Conservation (phyloP, 2,329 filamentous ascomycete genomes). For the Colletotrichum lupini region DNA sequence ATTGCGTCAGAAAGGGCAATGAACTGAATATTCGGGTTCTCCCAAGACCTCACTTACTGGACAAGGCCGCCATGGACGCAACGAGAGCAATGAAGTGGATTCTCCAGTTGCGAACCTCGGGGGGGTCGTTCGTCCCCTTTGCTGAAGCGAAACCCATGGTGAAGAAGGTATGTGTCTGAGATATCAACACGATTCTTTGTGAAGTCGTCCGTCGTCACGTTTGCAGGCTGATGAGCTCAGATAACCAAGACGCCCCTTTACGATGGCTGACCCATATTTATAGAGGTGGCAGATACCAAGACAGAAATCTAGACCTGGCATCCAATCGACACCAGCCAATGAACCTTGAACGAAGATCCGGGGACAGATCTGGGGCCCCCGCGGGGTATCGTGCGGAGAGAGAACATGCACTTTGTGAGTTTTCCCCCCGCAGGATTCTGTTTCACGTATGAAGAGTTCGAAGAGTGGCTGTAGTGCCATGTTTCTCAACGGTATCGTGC, state of each 20-base stretch:
- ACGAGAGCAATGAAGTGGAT: no score
- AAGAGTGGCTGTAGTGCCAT: neutral
- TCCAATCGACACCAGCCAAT: neutral
- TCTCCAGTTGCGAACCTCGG: no score
- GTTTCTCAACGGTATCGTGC: neutral
- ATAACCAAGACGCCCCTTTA: neutral
- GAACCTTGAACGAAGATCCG: neutral
- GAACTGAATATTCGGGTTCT: no score
- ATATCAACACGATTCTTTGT: neutral
- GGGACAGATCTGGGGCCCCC: neutral
- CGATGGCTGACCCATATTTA: neutral
- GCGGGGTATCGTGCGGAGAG: neutral
- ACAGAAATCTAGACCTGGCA: neutral
- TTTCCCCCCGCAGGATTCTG: neutral
- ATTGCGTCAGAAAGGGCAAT: no score
- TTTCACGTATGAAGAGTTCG: neutral
- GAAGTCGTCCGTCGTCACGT: neutral
- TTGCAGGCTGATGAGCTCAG: neutral
- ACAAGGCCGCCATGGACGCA: no score
- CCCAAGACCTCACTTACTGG: no score
- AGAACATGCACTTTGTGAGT: neutral
- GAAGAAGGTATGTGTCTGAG: no score
- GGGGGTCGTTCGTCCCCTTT: no score
- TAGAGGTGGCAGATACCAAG: neutral
- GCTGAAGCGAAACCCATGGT: no score